Evolutionary conservation across 2,329 filamentous ascomycete genomes (phyloP), one percentile per base, ranked within the genome.

Genomic region (Mycosphaerella sp.): DNA sequence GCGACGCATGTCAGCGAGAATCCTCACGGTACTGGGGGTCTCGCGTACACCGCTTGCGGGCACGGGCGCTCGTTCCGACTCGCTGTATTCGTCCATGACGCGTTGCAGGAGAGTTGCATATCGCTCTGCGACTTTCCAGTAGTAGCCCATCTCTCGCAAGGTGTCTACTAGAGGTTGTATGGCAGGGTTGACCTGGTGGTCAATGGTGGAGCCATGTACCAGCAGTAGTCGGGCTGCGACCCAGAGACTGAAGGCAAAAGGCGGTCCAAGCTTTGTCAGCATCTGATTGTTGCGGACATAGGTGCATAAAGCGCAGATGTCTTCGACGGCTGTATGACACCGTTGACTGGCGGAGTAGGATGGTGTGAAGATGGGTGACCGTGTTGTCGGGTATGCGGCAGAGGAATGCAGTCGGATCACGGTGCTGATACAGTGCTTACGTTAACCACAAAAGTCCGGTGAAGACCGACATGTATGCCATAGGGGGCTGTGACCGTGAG

Each of bases 211-310:
- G 21, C 89, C 89, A 67, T 95, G 89, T 2, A 96, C 90, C 7
- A 95, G 82, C 4, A 95, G 75, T 3, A 95, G 77, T 3, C 90
- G 84, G 5, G 90, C 89, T 2, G 87, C 89, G 13, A 95, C 90
- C 90, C 90, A 95, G 1, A 95, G 75, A 0, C 87, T 89, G 65
- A 95, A 96, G 3, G 89, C 89, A 66, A 95, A 95, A 0, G 89
- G 89, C 0, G 89, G 89, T 0, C 90, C 90, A 13, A 95, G 80
- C 66, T 89, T 89, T 44, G 82, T 77, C 16, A 95, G 75, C 66
- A 95, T 79, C 45, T 79, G 78, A 61, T 88, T 85, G 54, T 81
- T 81, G 25, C 86, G 79, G 10, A 94, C 88, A 62, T 89, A 89
- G 55, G 86, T 84, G 54, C 84, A 85, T 1, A 95, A 76, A 0